These are phyloP conservation scores for Avena sativa DNA, from an alignment of 176 grass and related monocot species.

Conservation along the genomic window DNA sequence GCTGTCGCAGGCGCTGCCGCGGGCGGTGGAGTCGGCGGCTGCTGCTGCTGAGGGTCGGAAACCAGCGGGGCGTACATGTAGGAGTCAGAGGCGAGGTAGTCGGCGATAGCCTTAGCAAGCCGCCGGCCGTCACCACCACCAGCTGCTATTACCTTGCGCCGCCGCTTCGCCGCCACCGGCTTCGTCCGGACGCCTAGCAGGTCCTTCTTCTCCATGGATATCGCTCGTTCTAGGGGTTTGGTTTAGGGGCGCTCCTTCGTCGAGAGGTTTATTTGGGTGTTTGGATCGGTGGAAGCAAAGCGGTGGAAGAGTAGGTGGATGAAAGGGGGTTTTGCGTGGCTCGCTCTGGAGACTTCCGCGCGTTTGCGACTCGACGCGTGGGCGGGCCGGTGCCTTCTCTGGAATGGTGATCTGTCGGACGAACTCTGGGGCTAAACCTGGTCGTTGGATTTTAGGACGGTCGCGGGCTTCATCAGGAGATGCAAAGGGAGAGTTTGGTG, in stretches of 20 bases:
- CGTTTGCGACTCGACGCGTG: not conserved
- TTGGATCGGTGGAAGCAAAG: not conserved
- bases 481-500: too few species aligned
- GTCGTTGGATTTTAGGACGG: not conserved
- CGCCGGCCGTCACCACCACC: not conserved
- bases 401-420: not conserved
- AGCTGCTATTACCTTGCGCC: slow-evolving; percentile 9
- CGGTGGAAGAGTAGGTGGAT: not conserved
- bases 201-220: slow-evolving; percentile 53
- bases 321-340: not conserved
- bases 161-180: not conserved
- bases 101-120: slow-evolving; percentile 41
- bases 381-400: not conserved
- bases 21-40: not conserved
- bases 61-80: slow-evolving; percentile 60
- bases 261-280: not conserved
- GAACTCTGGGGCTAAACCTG: not conserved
- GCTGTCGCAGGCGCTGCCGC: not conserved
- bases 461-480: too few species aligned
- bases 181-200: slow-evolving; percentile 48
- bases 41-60: not conserved
- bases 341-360: not conserved
- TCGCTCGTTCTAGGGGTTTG: not conserved
- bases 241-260: not conserved
- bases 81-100: slow-evolving; percentile 53